Evolutionary conservation across 176 grass and related monocot genomes (phyloP), one percentile per base, ranked within the genome.

Genomic region (Musa troglodytarum): DNA sequence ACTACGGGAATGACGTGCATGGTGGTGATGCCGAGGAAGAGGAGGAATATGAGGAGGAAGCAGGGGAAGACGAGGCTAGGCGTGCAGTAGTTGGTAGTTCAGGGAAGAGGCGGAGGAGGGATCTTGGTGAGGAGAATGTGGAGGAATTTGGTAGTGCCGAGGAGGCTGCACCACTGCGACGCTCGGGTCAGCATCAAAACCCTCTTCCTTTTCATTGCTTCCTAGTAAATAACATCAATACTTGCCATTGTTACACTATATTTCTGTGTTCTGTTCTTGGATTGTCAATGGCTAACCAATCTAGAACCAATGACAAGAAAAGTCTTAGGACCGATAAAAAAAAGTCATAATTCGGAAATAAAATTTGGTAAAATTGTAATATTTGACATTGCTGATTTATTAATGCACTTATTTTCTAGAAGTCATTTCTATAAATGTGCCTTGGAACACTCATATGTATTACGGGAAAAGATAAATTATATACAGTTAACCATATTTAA

Each of bases 21-120:
- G 75, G 61, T 82, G 61, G 65, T 76, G 55, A 83, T 81, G 83
- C 88, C 57, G 69, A 82, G 63, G 26, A 92, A 73, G 53, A 86
- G 83, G 76, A 20, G 68, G 63, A 74, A 86, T 0, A 75, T 16
- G 68, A 52, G 16, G 49, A 20, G 11, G 28, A 68, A 15, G 65
- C 10, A 15, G 65, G 16, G 65, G 65, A 70, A 25, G 29, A 52
- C 13, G 67, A 20, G 9, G 29, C 43, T 70, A 50, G 15, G 68
- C 2, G 5, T 70, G 43, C 68, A 1, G 68, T 16, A 51, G 51
- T 19, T 51, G 34, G 11, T 50, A 70, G 17, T 8, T 70, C 11
- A 3, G 34, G 68, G 43, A 70, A 70, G 68, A n/a, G 49, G 29
- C 6, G 20, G 11, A 16, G 65, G 65, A 50, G 34, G 43, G 49